These are phyloP conservation scores for Microstegium vimineum DNA, from an alignment of 176 grass and related monocot species.

Conservation along the genomic window DNA sequence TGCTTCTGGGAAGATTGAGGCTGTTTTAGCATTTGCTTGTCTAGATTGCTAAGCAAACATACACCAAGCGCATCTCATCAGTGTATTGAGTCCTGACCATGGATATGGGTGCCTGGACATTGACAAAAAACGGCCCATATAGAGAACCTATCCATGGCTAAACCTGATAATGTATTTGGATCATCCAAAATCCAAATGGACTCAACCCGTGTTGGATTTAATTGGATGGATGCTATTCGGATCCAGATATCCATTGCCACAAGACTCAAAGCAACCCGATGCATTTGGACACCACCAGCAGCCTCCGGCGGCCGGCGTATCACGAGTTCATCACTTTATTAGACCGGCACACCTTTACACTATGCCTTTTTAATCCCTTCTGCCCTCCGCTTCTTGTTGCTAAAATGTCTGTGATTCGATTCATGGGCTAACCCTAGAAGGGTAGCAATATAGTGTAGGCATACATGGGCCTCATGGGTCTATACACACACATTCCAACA, in stretches of 20 bases:
- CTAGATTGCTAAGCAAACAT: background rate
- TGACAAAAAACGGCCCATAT: background rate
- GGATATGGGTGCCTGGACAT: background rate
- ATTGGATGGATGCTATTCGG: background rate
- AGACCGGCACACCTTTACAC: background rate
- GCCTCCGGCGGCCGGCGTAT: background rate
- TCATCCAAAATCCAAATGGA: background rate
- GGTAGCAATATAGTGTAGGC: too few species aligned
- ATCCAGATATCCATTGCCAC: too few species aligned
- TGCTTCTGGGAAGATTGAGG: background rate
- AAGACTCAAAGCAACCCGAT: too few species aligned
- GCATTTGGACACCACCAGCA: background rate
- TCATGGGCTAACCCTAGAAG: too few species aligned
- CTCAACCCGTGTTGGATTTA: background rate
- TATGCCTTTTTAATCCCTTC: conserved; percentile 26
- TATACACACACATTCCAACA: too few species aligned
- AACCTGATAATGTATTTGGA: background rate
- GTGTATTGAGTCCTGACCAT: background rate
- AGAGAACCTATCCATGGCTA: background rate
- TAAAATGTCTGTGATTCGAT: too few species aligned
- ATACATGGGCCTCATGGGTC: too few species aligned
- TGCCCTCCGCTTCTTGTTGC: background rate
- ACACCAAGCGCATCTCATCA: background rate
- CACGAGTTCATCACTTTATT: background rate
- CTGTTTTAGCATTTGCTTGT: background rate